phyloP scores from a whole-genome alignment of 345 rosid genomes.

The Camelina neglecta region DNA sequence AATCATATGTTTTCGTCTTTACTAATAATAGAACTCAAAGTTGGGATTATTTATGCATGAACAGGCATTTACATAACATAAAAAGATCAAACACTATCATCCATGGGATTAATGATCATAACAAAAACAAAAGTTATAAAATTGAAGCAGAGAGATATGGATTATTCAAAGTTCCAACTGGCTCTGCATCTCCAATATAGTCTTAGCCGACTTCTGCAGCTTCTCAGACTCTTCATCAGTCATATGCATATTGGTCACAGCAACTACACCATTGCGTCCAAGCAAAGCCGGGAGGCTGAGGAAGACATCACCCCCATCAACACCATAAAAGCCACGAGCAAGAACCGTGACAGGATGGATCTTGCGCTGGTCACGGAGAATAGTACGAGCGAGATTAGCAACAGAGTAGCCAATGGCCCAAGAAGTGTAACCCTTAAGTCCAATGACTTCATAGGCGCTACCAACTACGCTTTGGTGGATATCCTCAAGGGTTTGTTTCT shows the following conservation, averaged over 20 bases:
- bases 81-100: not conserved
- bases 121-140: not conserved
- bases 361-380: slow-evolving; percentile 85
- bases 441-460: slow-evolving; percentile 84
- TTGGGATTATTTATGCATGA: not conserved
- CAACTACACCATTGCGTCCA: slow-evolving; percentile 74
- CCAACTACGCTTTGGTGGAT: slow-evolving; percentile 71
- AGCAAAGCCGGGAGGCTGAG: slow-evolving; percentile 85
- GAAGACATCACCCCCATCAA: slow-evolving; percentile 73
- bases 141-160: not conserved
- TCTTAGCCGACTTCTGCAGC: slow-evolving; percentile 71
- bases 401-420: slow-evolving; percentile 99
- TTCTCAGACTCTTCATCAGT: slow-evolving; percentile 63
- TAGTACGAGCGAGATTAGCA: slow-evolving; percentile 71
- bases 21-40: not conserved
- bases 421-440: slow-evolving; percentile 92
- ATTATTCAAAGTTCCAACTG: slow-evolving; percentile 61
- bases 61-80: slow-evolving; percentile 23
- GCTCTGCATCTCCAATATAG: slow-evolving; percentile 69
- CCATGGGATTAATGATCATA: not conserved
- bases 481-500: slow-evolving; percentile 74
- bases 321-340: slow-evolving; percentile 83
- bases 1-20: not conserved
- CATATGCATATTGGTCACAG: slow-evolving; percentile 82
- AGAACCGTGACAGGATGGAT: slow-evolving; percentile 92